phyloP scores from a whole-genome alignment of 768 basidiomycete species.

The Leccinum broughii region DNA sequence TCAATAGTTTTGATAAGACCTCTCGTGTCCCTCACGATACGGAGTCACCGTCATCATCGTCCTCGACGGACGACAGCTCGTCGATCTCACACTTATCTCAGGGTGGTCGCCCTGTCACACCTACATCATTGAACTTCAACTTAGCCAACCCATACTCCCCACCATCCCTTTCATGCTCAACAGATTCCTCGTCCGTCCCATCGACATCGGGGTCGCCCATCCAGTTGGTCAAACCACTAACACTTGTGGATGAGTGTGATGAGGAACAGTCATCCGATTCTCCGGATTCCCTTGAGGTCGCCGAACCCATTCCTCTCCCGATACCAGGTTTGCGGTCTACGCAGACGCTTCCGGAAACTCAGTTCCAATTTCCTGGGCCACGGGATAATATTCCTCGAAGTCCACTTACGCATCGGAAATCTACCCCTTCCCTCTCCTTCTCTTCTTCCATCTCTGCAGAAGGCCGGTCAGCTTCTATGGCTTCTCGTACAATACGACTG shows the following conservation, averaged over 20 bases:
- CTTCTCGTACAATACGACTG: conserved; percentile 36
- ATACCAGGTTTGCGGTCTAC: conserved; percentile 24
- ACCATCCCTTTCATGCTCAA: conserved; percentile 56
- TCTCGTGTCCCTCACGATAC: conserved; percentile 13
- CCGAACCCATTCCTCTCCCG: conserved; percentile 31
- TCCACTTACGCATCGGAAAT: conserved; percentile 38
- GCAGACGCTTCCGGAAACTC: conserved; percentile 19
- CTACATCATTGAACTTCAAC: conserved; percentile 32
- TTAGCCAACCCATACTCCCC: conserved; percentile 33
- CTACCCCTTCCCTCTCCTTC: conserved; percentile 36
- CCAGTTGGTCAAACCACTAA: conserved; percentile 38
- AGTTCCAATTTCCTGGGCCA: conserved; percentile 49
- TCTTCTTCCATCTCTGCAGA: conserved; percentile 33
- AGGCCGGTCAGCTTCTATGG: conserved; percentile 39
- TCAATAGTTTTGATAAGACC: not conserved
- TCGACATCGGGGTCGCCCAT: conserved; percentile 47
- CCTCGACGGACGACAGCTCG: conserved; percentile 33
- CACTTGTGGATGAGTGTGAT: conserved; percentile 32
- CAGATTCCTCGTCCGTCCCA: conserved; percentile 60
- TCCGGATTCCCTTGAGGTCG: conserved; percentile 30
- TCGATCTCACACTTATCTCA: conserved; percentile 34
- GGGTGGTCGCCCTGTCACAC: conserved; percentile 36
- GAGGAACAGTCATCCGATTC: conserved; percentile 28
- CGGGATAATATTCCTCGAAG: conserved; percentile 32
- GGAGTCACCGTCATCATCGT: conserved; percentile 29